Base-by-base conservation (phyloP, 176 grass and related monocot species). In the Cenchrus purpureus region DNA sequence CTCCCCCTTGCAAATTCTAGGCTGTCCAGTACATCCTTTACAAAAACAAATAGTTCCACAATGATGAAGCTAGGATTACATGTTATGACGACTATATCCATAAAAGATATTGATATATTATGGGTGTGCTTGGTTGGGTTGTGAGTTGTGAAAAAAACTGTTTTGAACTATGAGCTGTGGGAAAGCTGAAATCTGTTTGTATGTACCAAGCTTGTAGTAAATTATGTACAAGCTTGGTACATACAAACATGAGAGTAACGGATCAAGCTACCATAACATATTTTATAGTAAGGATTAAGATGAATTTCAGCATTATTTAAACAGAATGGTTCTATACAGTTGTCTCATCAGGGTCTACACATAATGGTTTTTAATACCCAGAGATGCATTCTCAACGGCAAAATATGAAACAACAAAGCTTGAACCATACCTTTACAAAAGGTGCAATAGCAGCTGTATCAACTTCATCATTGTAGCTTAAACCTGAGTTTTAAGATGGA, bases 1-100 rank as follows among this genome's bases (percentile, higher is more conserved):
- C 86, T 89, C 55, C 97, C 97, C 75, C 88, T 94, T 78, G 93
- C 93, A 89, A 98, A 96, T 78, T 98, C 97, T 83, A 98, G 82
- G 83, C 97, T 96, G 58, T 94, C 88, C 65, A 98, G 68, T 53
- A 95, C 66, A 68, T 98, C 97, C 97, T 98, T 83, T 52, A 56
- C n/a, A 77, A 77, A 86, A 4, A 73, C 0, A 11, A 86, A 76
- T 1, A 67, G 22, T 43, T 78, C 22, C 13, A 44, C 19, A 73
- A 57, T 61, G 31, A 59, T 64, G 7, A 76, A 73, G 28, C 9
- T 52, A 75, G 14, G 46, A 50, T 86, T 72, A 71, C 20, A 37
- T 65, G 43, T 22, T 68, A 76, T 34, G 64, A 60, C 8, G 19
- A 4, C 2, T 44, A 71, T 43, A 7, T 70, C 29, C 40, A 5